A percentile compares a stretch with the other conserved stretches of the same genome.
These are phyloP conservation scores for Nitzschia palea DNA, from an alignment of 108 stramenopile genomes.

Conservation along the genomic window DNA sequence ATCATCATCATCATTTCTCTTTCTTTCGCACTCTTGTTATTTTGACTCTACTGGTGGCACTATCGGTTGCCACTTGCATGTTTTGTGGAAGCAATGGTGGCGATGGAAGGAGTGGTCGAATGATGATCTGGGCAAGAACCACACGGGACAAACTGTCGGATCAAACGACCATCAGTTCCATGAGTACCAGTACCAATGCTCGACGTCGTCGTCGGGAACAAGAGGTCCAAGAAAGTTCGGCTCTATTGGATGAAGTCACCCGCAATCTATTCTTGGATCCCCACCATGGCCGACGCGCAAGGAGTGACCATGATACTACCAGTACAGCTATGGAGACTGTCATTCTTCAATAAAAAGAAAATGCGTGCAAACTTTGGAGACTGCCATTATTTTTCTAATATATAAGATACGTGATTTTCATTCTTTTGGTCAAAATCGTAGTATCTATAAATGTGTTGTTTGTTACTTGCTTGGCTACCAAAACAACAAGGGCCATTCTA, in stretches of 20 bases:
- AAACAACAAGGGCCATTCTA: too few relatives aligned
- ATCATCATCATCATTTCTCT: neutral
- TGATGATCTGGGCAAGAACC: too few relatives aligned
- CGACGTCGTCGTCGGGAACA: neutral
- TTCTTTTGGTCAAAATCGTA: too few relatives aligned
- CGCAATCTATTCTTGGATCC: constrained; percentile 1
- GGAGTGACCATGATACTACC: neutral
- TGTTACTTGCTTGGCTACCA: too few relatives aligned
- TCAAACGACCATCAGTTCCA: too few relatives aligned
- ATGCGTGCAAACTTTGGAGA: too few relatives aligned
- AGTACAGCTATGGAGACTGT: neutral
- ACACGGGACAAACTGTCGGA: neutral
- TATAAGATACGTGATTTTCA: too few relatives aligned
- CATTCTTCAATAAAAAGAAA: constrained; percentile 2
- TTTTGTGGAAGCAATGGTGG: neutral
- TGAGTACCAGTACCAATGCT: too few relatives aligned
- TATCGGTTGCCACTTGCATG: neutral
- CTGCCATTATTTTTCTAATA: too few relatives aligned
- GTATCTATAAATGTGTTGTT: too few relatives aligned
- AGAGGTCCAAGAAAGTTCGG: neutral
- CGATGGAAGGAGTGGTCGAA: too few relatives aligned
- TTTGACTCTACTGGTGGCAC: neutral
- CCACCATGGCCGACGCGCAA: too few relatives aligned
- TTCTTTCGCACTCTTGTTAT: neutral
- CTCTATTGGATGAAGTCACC: neutral